A percentile compares a stretch with the other conserved stretches of the same genome.
These are phyloP conservation scores for Gloeophyllum trabeum DNA, from an alignment of 768 basidiomycete species.

Conservation along the genomic window DNA sequence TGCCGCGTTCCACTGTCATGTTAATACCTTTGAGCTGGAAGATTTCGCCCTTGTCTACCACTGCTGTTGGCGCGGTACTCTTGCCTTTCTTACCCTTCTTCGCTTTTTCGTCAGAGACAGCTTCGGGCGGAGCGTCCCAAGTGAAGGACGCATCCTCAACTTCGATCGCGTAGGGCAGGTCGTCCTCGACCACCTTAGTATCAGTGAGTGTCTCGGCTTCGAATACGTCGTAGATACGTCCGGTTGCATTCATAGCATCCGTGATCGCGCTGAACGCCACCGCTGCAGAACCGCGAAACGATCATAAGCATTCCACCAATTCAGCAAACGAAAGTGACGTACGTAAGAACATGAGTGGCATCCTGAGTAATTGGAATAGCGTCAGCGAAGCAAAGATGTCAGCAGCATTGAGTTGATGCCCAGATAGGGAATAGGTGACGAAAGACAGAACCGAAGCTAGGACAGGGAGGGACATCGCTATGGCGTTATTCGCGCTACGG, in stretches of 20 bases:
- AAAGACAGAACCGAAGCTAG: conserved; percentile 73
- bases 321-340: conserved; percentile 8
- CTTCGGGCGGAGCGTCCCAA: conserved; percentile 74
- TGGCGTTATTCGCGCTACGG: conserved; percentile 55
- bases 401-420: conserved; percentile 57
- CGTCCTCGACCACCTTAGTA: conserved; percentile 38
- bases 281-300: conserved; percentile 25
- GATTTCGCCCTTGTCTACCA: conserved; percentile 21
- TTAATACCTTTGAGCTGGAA: conserved; percentile 61
- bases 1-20: conserved; percentile 60
- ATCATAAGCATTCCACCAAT: not conserved
- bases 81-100: conserved; percentile 16
- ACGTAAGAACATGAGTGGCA: conserved; percentile 72
- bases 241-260: conserved; percentile 75
- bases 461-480: conserved; percentile 62
- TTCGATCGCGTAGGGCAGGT: conserved; percentile 52
- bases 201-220: conserved; percentile 69
- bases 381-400: conserved; percentile 78
- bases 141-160: conserved; percentile 66
- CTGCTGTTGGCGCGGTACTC: conserved; percentile 9
- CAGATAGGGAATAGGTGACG: conserved; percentile 65
- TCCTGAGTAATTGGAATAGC: conserved; percentile 71
- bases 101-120: conserved; percentile 23
- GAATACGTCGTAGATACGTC: conserved; percentile 71
- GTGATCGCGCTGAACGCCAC: conserved; percentile 67